Percentiles rank a stretch among this genome's conserved stretches.
phyloP scores from a whole-genome alignment of 202 grass and related monocot species.

The Panicum hallii region DNA sequence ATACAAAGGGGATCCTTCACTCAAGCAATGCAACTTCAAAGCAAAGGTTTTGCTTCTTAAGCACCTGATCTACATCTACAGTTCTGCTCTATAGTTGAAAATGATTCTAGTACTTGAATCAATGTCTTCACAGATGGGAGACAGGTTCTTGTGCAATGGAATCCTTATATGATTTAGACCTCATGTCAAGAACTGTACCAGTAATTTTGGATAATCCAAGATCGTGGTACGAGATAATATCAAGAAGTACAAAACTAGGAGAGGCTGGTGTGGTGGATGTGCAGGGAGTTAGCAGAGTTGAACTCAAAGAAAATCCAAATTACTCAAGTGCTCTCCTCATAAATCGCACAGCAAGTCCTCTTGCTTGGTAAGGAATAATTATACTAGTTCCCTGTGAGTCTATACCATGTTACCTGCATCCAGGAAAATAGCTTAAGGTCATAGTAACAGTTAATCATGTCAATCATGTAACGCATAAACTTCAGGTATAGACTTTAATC shows the following conservation, averaged over 20 bases:
- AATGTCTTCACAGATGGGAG: slow-evolving; percentile 58
- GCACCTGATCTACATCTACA: not conserved
- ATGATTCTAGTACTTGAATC: not conserved
- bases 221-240: slow-evolving; percentile 75
- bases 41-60: slow-evolving; percentile 59
- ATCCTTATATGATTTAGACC: slow-evolving; percentile 85
- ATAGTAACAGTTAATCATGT: not conserved
- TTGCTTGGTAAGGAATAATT: slow-evolving; percentile 90
- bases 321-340: slow-evolving; percentile 82
- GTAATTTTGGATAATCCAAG: slow-evolving; percentile 82
- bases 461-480: slow-evolving; percentile 10
- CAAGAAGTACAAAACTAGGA: slow-evolving; percentile 78
- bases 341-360: slow-evolving; percentile 88
- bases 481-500: slow-evolving; percentile 54
- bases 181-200: slow-evolving; percentile 78
- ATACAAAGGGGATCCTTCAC: slow-evolving; percentile 71
- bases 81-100: not conserved
- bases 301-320: slow-evolving; percentile 72
- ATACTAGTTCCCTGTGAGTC: not conserved
- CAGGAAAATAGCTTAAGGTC: not conserved
- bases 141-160: slow-evolving; percentile 78
- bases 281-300: slow-evolving; percentile 68
- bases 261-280: slow-evolving; percentile 65
- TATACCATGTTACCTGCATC: not conserved
- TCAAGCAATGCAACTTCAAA: slow-evolving; percentile 53